Base-by-base conservation (phyloP, 345 rosid genomes). In the Corchorus olitorius region DNA sequence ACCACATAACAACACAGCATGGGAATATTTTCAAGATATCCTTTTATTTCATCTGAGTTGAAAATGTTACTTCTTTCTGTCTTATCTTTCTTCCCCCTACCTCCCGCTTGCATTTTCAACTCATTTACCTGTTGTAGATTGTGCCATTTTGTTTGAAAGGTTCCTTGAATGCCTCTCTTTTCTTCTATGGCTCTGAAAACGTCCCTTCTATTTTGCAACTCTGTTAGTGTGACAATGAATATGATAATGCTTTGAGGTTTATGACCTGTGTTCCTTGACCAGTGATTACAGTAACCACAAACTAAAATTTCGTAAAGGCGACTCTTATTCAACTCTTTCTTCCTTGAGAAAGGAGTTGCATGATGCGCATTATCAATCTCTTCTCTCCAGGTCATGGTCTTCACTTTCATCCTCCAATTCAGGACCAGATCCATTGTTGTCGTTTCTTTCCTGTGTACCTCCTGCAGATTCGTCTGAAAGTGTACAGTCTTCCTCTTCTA, bases 241-340 rank as follows among this genome's bases (percentile, higher is more conserved):
- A 74, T 72, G 75, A 62, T 72, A 63, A 64, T 82, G 70, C 65
- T 63, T 58, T 77, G 63, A 35, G 76, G 67, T 56, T 59, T 12
- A 63, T 74, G 41, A 54, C 20, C 22, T 70, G 77, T 20, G 64
- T 86, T 80, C 94, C 98, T 91, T 93, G 86, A 93, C 89, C 63
- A 64, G 50, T 65, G 67, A 72, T 85, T 87, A 93, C 97, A 80
- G 86, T 77, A 87, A 87, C 77, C 91, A 87, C 70, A 87, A 79
- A 71, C 80, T 89, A 78, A 90, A 84, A 74, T 80, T 80, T 61
- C 16, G 1, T 75, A 86, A 84, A 86, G 82, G 77, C 8, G 81
- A 81, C 46, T 78, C 82, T 39, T 72, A 80, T 77, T 82, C 87
- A 75, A 78, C 78, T 50, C 55, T 77, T 50, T 76, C 82, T 7